Evolutionary conservation across 1,139 yeast species (phyloP).

Genomic region (Pichia sp.): DNA sequence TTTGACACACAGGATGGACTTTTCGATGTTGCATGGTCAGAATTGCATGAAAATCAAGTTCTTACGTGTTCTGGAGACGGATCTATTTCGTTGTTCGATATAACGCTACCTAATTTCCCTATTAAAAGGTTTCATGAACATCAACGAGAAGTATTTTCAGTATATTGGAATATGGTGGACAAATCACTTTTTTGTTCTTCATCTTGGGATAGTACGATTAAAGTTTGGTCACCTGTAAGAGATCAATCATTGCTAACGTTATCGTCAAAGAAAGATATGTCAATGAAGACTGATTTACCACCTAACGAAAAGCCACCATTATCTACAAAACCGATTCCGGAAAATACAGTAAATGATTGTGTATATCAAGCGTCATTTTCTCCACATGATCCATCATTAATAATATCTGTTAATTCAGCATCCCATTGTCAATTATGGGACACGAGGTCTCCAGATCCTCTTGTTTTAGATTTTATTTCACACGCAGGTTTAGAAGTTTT

Average conservation of each 20-base stretch:
- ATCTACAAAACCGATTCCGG: conserved; percentile 25
- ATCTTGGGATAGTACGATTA: conserved; percentile 90
- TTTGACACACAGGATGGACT: conserved; percentile 94
- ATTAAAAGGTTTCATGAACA: conserved; percentile 77
- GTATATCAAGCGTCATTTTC: conserved; percentile 78
- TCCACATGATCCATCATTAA: conserved; percentile 71
- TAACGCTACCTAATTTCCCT: conserved; percentile 61
- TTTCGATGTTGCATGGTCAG: conserved; percentile 88
- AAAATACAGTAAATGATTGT: conserved; percentile 41
- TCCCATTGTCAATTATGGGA: conserved; percentile 83
- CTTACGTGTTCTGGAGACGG: conserved; percentile 89
- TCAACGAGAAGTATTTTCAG: conserved; percentile 75
- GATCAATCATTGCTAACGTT: conserved; percentile 57
- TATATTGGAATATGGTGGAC: conserved; percentile 81
- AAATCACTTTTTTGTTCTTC: conserved; percentile 67
- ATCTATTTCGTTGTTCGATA: conserved; percentile 72
- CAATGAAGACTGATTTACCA: conserved; percentile 27
- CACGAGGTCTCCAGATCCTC: conserved; percentile 57
- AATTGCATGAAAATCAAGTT: conserved; percentile 79
- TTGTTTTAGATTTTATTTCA: conserved; percentile 57
- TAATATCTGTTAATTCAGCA: conserved; percentile 75
- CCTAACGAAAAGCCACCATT: conserved; percentile 21
- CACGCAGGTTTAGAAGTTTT: conserved; percentile 81
- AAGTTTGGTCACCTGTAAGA: conserved; percentile 63
- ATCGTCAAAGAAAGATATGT: conserved; percentile 34